Base-by-base conservation (phyloP, 2,329 filamentous ascomycete genomes). In the Knufia petricola region DNA sequence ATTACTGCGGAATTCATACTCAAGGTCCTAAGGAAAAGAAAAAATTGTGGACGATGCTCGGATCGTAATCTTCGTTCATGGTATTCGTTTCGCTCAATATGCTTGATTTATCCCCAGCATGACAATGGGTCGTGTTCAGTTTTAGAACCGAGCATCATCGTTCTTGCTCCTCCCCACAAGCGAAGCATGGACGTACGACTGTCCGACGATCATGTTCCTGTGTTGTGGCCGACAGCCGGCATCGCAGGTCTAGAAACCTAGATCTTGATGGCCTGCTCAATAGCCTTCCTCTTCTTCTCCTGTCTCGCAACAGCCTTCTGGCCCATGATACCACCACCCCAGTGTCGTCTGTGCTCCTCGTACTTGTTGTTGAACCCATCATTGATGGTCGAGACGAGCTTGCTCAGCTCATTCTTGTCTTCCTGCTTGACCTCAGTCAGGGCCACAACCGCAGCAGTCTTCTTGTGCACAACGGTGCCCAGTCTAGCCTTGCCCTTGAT, bases 401-500 rank as follows among this genome's bases (percentile, higher is more conserved):
- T 98, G 73, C 87, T 85, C 61, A 95, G 84, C 81, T 96, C 94
- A 62, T 76, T 82, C 86, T 96, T 96, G 80, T 98, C 94, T 81
- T 98, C 92, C 44, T 85, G 80, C 71, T 92, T 89, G 67, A 95
- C 87, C 79, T 98, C 94, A 55, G 92, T 95, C 63, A 98, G 69
- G 63, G 92, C 92, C 62, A 96, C 79, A 61, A 95, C 92, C 59
- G 92, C 92, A 62, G 92, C 88, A 61, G 92, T 98, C 92, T 98
- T 98, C 85, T 98, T 95, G 85, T 98, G 90, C 61, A 98, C 90
- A 63, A 98, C 90, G 55, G 92, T 96, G 63, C 92, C 92, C 65
- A 98, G 87, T 76, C 92, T 84, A 62, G 92, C 92, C 86, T 98
- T 98, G 78, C 92, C 92, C 87, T 98, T 98, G 69, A 98, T 82